These are phyloP conservation scores for Cyberlindnera mississippiensis DNA, from an alignment of 805 yeast species.

Conservation along the genomic window DNA sequence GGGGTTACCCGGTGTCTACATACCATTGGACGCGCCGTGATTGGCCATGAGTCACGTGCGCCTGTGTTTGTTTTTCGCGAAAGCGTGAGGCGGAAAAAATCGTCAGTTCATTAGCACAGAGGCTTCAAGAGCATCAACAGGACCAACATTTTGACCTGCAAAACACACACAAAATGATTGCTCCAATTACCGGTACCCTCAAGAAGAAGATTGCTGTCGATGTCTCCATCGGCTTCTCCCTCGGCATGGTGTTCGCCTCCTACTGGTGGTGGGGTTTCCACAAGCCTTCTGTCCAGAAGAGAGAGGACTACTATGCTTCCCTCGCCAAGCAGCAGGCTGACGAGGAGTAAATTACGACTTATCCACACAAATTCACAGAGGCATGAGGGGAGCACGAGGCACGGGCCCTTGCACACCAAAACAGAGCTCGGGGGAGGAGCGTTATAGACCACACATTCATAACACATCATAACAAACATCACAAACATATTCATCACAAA, in stretches of 20 bases:
- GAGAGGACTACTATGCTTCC: constrained; percentile 74
- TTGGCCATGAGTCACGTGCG: constrained; percentile 16
- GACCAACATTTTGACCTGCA: too few relatives aligned
- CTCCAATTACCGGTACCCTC: constrained; percentile 82
- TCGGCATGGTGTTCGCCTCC: constrained; percentile 61
- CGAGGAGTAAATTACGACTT: constrained; percentile 8
- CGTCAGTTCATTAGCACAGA: background rate
- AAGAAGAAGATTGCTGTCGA: constrained; percentile 80
- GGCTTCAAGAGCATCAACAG: background rate
- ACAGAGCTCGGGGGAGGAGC: too few relatives aligned
- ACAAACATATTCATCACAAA: constrained; percentile 1
- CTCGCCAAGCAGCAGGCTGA: constrained; percentile 25
- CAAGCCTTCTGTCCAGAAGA: constrained; percentile 62
- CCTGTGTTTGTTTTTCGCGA: background rate
- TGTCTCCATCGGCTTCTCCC: constrained; percentile 60
- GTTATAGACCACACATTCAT: background rate
- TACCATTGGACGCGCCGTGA: constrained; percentile 12
- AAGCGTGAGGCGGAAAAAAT: constrained; percentile 4
- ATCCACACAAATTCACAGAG: background rate
- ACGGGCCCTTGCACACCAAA: too few relatives aligned
- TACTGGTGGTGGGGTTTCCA: constrained; percentile 88
- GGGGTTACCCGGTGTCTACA: constrained; percentile 7
- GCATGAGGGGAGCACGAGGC: background rate
- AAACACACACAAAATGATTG: constrained; percentile 45
- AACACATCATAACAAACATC: background rate